phyloP scores from a whole-genome alignment of 352 stramenopile genomes.

The Pythium scleroteichum region DNA sequence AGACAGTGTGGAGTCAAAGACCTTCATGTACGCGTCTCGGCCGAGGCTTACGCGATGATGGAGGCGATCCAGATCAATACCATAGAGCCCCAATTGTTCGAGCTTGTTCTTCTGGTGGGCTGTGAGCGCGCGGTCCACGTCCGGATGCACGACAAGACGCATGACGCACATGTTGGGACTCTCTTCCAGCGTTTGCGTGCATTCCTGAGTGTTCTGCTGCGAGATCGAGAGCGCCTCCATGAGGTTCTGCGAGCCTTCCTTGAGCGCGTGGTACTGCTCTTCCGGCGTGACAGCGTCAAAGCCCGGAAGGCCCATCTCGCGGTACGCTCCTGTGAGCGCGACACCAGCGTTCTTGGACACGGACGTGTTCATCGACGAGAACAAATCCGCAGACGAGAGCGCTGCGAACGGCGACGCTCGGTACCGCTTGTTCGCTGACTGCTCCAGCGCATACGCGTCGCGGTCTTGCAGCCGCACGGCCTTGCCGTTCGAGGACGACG shows the following conservation, averaged over 20 bases:
- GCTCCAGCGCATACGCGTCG: conserved; percentile 19
- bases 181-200: conserved; percentile 68
- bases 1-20: conserved; percentile 63
- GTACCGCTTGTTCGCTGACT: conserved; percentile 21
- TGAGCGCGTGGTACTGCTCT: conserved; percentile 40
- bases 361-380: conserved; percentile 11
- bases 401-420: conserved; percentile 20
- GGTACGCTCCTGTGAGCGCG: conserved; percentile 2
- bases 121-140: conserved; percentile 61
- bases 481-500: conserved; percentile 6
- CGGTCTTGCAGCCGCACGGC: conserved; percentile 16
- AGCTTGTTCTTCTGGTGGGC: conserved; percentile 55
- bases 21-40: conserved; percentile 48
- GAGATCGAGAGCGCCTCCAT: conserved; percentile 73
- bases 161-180: conserved; percentile 58
- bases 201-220: conserved; percentile 76
- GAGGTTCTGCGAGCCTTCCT: conserved; percentile 58
- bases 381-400: conserved; percentile 10
- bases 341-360: background rate
- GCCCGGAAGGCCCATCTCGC: conserved; percentile 8
- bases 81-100: conserved; percentile 50
- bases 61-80: conserved; percentile 60
- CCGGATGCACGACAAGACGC: conserved; percentile 61
- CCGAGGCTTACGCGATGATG: conserved; percentile 49
- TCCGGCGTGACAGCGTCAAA: conserved; percentile 28